These are phyloP conservation scores for Manihot esculenta DNA, from an alignment of 441 rosid species.

Conservation along the genomic window DNA sequence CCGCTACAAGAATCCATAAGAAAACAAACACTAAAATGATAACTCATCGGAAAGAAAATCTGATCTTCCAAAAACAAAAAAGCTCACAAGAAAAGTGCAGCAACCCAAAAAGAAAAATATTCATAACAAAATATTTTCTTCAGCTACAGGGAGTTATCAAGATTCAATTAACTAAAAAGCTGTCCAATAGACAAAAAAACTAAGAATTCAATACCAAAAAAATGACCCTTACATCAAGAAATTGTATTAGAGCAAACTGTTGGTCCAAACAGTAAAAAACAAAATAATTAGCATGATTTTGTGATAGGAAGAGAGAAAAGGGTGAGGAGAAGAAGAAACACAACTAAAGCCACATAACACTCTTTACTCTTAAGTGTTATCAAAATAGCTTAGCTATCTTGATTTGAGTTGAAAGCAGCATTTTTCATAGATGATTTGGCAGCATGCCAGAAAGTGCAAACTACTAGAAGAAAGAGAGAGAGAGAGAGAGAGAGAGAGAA, in stretches of 20 bases:
- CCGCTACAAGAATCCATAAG: slow-evolving; percentile 55
- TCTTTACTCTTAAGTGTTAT: too few species aligned
- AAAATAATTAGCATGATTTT: background rate
- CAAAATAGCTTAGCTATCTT: background rate
- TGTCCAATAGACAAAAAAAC: background rate
- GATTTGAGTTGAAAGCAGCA: too few species aligned
- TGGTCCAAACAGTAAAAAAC: slow-evolving; percentile 4
- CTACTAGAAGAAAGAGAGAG: too few species aligned
- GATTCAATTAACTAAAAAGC: too few species aligned
- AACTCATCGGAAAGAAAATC: background rate
- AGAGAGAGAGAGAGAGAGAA: too few species aligned
- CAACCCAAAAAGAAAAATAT: too few species aligned
- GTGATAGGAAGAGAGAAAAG: background rate
- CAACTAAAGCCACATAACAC: too few species aligned
- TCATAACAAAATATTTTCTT: too few species aligned
- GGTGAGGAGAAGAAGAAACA: background rate
- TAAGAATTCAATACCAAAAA: background rate
- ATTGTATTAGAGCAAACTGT: background rate
- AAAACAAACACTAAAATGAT: background rate
- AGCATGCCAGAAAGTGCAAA: too few species aligned
- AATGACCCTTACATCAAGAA: background rate
- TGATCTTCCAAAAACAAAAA: background rate
- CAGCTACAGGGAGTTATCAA: too few species aligned
- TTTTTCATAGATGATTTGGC: too few species aligned
- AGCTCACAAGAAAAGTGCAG: background rate